Evolutionary conservation across 75 land plant genomes (phyloP), one percentile per base, ranked within the genome.

Genomic region (Ceratopteris richardii): DNA sequence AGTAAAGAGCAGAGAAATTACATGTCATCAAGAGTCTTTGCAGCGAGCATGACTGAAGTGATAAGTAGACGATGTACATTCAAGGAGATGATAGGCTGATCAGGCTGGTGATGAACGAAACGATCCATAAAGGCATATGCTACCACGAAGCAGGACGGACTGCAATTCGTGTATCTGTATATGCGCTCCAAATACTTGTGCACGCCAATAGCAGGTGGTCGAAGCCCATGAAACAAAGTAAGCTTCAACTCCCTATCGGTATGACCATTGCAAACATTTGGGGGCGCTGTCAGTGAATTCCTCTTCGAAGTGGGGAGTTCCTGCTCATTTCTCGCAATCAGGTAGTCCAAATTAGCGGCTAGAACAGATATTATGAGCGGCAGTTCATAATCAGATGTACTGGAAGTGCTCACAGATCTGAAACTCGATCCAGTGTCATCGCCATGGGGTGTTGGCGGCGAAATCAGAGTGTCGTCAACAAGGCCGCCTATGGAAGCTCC

Each of bases 21-120:
- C 81, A 58, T 12, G 28, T 78, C 81, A n/a, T 74, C 81, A 12
- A 78, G 42, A 58, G 74, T 74, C 29, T 78, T 78, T 51, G 72
- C 68, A 19, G 81, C 78, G 7, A 68, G 56, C 63, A 78, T 47
- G 61, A 78, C 78, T 40, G 64, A 63, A 29, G 78, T 74, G 60
- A 78, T 74, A 61, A 69, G 61, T 20, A 78, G 77, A 3, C 77
- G 71, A 53, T 68, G 73, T 10, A 73, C 57, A 48, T 61, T 69
- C 48, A 60, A 57, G 13, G 73, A 61, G 1, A 61, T 69, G 29
- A 72, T 29, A 29, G 61, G 61, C 7, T 74, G 29, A 9, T 21
- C 27, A 19, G 67, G 73, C 25, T 66, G 71, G 7, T 10, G 57
- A 40, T 33, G 61, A 22, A 60, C 43, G 21, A 72, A 50, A 0